Percentiles rank a stretch among this genome's conserved stretches.
phyloP scores from a whole-genome alignment of 345 rosid genomes.

The Barbarea vulgaris region DNA sequence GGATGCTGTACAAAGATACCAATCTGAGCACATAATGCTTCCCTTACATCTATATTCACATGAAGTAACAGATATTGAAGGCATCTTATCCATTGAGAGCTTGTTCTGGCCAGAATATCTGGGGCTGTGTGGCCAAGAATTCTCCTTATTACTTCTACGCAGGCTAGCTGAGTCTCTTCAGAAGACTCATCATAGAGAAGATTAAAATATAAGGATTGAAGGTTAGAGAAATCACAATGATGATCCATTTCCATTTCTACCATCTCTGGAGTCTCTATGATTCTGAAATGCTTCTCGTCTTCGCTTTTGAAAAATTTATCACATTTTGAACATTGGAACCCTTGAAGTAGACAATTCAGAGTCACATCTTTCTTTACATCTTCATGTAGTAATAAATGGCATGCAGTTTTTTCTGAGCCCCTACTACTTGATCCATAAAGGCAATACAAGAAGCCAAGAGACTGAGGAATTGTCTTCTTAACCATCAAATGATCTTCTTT shows the following conservation, averaged over 20 bases:
- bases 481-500: constrained; percentile 59
- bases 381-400: constrained; percentile 57
- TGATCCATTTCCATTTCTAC: constrained; percentile 41
- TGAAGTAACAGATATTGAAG: constrained; percentile 63
- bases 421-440: constrained; percentile 60
- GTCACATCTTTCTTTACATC: constrained; percentile 48
- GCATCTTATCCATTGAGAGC: constrained; percentile 72
- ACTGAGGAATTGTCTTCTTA: constrained; percentile 64
- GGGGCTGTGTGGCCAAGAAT: constrained; percentile 64
- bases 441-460: constrained; percentile 81
- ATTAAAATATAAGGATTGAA: constrained; percentile 60
- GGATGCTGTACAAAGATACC: constrained; percentile 58
- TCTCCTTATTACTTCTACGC: constrained; percentile 66
- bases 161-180: constrained; percentile 85
- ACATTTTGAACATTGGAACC: constrained; percentile 87
- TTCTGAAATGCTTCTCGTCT: constrained; percentile 41
- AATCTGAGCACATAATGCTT: constrained; percentile 82
- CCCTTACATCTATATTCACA: constrained; percentile 72
- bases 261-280: constrained; percentile 42
- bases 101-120: constrained; percentile 52
- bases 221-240: constrained; percentile 46
- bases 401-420: constrained; percentile 46
- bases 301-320: constrained; percentile 47
- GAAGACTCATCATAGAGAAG: constrained; percentile 73
- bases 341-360: constrained; percentile 55